Evolutionary conservation across 441 rosid species (phyloP), one percentile per base, ranked within the genome.

Genomic region (Monsonia emarginata): DNA sequence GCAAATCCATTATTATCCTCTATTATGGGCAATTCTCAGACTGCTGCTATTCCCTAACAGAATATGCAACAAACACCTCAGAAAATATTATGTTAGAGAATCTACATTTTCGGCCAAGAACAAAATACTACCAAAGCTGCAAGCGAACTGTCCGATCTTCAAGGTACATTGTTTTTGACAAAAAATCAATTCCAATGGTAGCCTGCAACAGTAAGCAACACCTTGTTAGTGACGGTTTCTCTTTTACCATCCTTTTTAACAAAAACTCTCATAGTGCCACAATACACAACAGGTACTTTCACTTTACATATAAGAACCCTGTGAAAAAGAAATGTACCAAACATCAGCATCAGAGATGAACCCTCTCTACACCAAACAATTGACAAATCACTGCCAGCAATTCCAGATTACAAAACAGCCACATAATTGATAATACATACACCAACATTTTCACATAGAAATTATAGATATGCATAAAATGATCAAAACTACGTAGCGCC

Each of bases 101-200:
- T 6, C 56, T 50, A 3, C 25, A 21, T 8, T 7, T 36, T 19
- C 27, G 63, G 27, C 0, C 34, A 26, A 5, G 60, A 58, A 56
- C 8, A 56, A 56, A 22, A 28, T 48, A 69, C 68, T 76, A 86
- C 91, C 89, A 87, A 22, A 87, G 71, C 69, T 87, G 92, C 72
- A 86, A 69, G 61, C 88, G 84, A 63, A 80, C 79, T 22, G 81
- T 86, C 27, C 74, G 80, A 65, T 83, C 88, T 67, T 80, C 86
- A 57, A 82, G 85, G 9, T 82, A 75, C 80, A 82, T 82, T 38
- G 90, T 86, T 46, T 86, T 86, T 3, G 91, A 86, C 67, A 84
- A 74, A 44, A 84, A 84, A 75, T 86, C 88, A 69, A 86, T 87
- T 57, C 86, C 92, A 36, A 85, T 85, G 0, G 89, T 85, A 57